Base-by-base conservation (phyloP, 2,329 filamentous ascomycete genomes). In the Ilyonectria mors-panacis region DNA sequence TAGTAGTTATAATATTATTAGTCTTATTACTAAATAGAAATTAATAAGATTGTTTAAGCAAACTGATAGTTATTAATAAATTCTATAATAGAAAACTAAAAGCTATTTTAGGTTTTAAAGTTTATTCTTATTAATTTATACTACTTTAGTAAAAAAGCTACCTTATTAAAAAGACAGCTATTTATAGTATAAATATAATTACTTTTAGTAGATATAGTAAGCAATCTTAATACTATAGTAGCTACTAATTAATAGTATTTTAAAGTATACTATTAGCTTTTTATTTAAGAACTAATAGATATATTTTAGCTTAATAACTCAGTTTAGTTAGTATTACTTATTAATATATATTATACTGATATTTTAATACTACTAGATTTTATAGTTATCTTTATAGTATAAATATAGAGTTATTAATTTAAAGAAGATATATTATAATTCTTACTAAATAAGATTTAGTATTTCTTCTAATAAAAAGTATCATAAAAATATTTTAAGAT, bases 201-300 rank as follows among this genome's bases (percentile, higher is more conserved):
- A 62, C 21, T 57, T 37, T 1, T 57, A 51, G 37, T 61, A 67
- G 2, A 61, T 48, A 15, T 61, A 61, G 3, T 28, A 37, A 21
- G 35, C 37, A 17, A 63, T 44, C 26, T 51, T 58, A 1, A 13
- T 15, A 37, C 55, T 54, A 33, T 12, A n/a, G n/a, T n/a, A n/a
- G n/a, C n/a, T n/a, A n/a, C n/a, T 4, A 1, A 37, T 44, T 26
- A 33, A 65, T 26, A 17, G 44, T 3, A 26, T 13, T 37, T 62
- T 45, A 39, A 62, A 59, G 35, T 61, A 67, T 5, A 67, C 26
- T 23, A 67, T 58, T 1, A 65, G 7, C 19, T 65, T 44, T 33
- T 67, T 62, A 33, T 67, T 67, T 2, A 65, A 37, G 7, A 65
- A 61, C 23, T 60, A 17, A 56, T 56, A 56, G 48, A 54, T 10